Evolutionary conservation across 768 basidiomycete genomes (phyloP).

Genomic region (Phlegmacium glaucopus): DNA sequence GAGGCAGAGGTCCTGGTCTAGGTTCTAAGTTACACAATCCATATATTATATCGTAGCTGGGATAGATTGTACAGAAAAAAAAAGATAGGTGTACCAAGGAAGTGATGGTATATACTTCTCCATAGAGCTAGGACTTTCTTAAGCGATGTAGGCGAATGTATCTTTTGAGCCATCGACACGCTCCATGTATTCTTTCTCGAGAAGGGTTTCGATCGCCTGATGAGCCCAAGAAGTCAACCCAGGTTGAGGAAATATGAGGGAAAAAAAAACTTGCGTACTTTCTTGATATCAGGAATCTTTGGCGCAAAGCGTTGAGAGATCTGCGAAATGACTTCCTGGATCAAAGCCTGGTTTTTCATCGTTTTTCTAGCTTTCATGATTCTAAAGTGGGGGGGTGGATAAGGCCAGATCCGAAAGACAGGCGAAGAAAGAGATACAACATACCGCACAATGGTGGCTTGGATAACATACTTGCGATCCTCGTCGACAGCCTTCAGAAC

Average conservation of each 20-base stretch:
- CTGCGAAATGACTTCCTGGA: slow-evolving; percentile 88
- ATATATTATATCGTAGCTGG: not conserved
- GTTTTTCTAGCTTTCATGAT: slow-evolving; percentile 96
- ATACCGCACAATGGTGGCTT: slow-evolving; percentile 87
- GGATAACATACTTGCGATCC: slow-evolving; percentile 95
- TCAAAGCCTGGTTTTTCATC: slow-evolving; percentile 89
- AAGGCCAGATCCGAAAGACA: not conserved
- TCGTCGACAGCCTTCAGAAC: slow-evolving; percentile 95
- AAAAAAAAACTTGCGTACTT: slow-evolving; percentile 43
- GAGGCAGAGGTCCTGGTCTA: no score
- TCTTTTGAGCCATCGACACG: slow-evolving; percentile 90
- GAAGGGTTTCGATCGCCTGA: slow-evolving; percentile 83
- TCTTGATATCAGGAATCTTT: slow-evolving; percentile 96
- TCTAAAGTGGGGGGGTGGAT: slow-evolving; percentile 31
- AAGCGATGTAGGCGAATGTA: slow-evolving; percentile 79
- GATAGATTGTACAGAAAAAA: slow-evolving; percentile 3
- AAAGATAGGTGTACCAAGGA: not conserved
- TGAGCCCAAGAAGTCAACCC: slow-evolving; percentile 12
- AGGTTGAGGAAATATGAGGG: not conserved
- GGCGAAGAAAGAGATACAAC: slow-evolving; percentile 10
- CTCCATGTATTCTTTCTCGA: slow-evolving; percentile 98
- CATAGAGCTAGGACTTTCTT: slow-evolving; percentile 3
- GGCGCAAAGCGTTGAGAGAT: slow-evolving; percentile 87
- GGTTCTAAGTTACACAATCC: no score
- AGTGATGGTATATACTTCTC: slow-evolving; percentile 2